Percentiles rank a stretch among this genome's conserved stretches.
phyloP scores from a whole-genome alignment of 352 stramenopile species.

The Blastocystis sp. region DNA sequence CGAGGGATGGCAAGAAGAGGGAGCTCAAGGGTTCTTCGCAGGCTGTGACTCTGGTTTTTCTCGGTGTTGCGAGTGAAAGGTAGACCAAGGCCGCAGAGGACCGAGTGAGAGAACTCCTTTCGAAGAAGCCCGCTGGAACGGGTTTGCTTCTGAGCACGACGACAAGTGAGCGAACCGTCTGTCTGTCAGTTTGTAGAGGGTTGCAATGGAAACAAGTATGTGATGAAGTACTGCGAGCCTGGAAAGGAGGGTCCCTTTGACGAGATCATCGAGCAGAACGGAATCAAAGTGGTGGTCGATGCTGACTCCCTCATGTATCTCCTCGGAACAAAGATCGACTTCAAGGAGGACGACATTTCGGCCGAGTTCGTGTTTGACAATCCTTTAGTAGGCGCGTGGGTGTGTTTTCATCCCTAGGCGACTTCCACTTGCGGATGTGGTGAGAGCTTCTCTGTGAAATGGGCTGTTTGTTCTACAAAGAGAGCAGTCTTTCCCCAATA shows the following conservation, averaged over 20 bases:
- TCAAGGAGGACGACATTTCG: constrained; percentile 69
- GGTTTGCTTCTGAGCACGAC: constrained; percentile 45
- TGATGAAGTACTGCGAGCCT: constrained; percentile 67
- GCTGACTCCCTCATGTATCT: constrained; percentile 68
- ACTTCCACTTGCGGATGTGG: constrained; percentile 67
- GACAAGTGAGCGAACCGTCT: not conserved
- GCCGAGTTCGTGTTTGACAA: constrained; percentile 70
- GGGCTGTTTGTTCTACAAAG: constrained; percentile 25
- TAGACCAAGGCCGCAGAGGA: constrained; percentile 63
- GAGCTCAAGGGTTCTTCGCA: constrained; percentile 29
- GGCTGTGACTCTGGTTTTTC: constrained; percentile 23
- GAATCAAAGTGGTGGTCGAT: constrained; percentile 65
- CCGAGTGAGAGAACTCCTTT: constrained; percentile 50
- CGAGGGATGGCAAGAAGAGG: not conserved
- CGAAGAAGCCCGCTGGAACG: constrained; percentile 65
- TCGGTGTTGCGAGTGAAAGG: not conserved
- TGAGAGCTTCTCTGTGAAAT: constrained; percentile 69
- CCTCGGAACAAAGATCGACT: constrained; percentile 69
- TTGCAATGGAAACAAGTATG: constrained; percentile 69
- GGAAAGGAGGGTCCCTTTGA: constrained; percentile 68
- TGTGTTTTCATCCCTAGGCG: not conserved
- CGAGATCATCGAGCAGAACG: constrained; percentile 66
- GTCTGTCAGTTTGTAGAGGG: constrained; percentile 28
- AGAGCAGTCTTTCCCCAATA: constrained; percentile 61
- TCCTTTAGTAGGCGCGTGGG: constrained; percentile 7